These are phyloP conservation scores for Tolypocladium sp. DNA, from an alignment of 2,329 filamentous ascomycete species.

Conservation along the genomic window DNA sequence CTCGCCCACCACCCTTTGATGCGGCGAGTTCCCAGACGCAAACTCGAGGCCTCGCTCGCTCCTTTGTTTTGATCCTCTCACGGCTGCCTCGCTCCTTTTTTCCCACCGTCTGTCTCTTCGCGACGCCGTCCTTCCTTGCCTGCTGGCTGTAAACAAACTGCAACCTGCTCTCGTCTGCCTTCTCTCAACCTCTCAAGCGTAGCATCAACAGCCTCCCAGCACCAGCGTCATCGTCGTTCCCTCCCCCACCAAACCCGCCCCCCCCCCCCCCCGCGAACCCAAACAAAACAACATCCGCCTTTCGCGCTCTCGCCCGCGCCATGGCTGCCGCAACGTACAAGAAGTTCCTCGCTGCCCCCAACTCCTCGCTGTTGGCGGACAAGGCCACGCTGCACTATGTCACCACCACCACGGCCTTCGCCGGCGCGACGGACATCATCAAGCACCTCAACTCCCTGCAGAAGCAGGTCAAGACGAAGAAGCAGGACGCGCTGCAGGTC, in stretches of 20 bases:
- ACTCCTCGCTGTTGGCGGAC: constrained; percentile 50
- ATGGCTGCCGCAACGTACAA: constrained; percentile 48
- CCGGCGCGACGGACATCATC: constrained; percentile 65
- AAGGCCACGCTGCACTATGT: constrained; percentile 77
- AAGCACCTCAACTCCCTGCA: constrained; percentile 68
- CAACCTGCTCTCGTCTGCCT: neutral
- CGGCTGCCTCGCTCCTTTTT: neutral
- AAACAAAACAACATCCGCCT: neutral
- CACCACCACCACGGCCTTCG: constrained; percentile 70
- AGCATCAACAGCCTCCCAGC: neutral
- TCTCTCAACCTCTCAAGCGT: neutral
- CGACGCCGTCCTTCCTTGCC: neutral
- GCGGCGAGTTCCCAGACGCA: neutral
- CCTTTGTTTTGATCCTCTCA: neutral
- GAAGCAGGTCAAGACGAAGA: constrained; percentile 73
- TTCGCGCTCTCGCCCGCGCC: constrained; percentile 8
- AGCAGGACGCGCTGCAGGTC: constrained; percentile 63
- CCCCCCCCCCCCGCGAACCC: neutral
- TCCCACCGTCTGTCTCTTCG: neutral
- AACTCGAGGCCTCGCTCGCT: neutral
- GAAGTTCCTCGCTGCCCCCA: constrained; percentile 62
- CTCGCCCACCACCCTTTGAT: neutral
- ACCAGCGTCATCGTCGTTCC: neutral
- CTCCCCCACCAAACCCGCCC: neutral
- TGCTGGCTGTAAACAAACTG: neutral